phyloP scores from a whole-genome alignment of 1,284 basidiomycete species.

The Trichosporon sp. region DNA sequence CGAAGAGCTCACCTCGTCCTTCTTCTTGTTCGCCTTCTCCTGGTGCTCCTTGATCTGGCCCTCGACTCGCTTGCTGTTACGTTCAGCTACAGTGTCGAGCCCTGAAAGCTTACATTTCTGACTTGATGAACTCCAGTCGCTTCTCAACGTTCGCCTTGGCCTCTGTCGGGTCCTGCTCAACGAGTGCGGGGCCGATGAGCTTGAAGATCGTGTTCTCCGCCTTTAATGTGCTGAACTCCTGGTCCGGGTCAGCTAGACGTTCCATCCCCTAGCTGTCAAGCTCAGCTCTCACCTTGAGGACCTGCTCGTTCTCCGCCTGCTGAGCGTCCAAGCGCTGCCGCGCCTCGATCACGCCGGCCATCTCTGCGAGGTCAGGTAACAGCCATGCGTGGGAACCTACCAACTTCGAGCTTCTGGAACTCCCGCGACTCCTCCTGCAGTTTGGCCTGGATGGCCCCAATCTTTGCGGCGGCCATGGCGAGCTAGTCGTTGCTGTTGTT shows the following conservation, averaged over 20 bases:
- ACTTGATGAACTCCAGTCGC: conserved; percentile 79
- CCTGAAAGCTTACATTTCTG: conserved; percentile 68
- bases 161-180: conserved; percentile 82
- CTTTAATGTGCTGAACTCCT: conserved; percentile 80
- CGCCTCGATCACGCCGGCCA: conserved; percentile 66
- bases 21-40: conserved; percentile 68
- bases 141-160: conserved; percentile 87
- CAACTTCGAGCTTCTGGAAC: conserved; percentile 69
- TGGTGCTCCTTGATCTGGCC: conserved; percentile 68
- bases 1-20: conserved; percentile 60
- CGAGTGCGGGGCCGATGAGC: conserved; percentile 81
- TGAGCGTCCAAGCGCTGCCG: conserved; percentile 81
- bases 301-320: conserved; percentile 82
- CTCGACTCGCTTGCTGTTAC: conserved; percentile 71
- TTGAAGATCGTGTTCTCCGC: conserved; percentile 82
- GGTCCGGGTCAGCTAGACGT: conserved; percentile 8
- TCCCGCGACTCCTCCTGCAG: conserved; percentile 64
- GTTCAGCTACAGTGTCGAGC: not conserved
- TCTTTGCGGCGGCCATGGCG: conserved; percentile 32
- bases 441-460: conserved; percentile 36
- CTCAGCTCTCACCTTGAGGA: conserved; percentile 64
- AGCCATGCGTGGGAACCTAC: conserved; percentile 27
- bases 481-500: not conserved
- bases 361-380: conserved; percentile 50
- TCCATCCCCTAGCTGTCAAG: not conserved